Base-by-base conservation (phyloP, 2,329 filamentous ascomycete genomes). In the Fusarium sp. region DNA sequence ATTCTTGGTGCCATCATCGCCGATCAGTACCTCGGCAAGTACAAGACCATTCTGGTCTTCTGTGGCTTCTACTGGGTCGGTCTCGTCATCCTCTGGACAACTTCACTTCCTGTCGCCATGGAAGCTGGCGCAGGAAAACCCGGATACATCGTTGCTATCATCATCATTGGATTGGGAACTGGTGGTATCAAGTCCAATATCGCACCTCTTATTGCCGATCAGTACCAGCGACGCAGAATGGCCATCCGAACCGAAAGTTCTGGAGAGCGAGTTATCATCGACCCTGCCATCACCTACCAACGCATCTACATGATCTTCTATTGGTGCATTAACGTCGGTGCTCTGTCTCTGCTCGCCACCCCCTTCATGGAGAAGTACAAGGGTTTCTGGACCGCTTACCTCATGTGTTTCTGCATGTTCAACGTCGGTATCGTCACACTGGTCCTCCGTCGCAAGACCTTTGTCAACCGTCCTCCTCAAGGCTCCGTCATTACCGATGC, bases 221-320 rank as follows among this genome's bases (percentile, higher is more conserved):
- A 92, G 78, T 89, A 91, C 69, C 70, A 87, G 83, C 76, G 86
- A 76, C 75, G 77, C 46, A 68, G 73, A 57, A 87, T 83, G 80
- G 82, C 80, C 23, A 74, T 88, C 47, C 81, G 79, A 70, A 83
- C 81, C 3, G 77, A 84, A 42, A 76, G 80, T 67, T 77, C 68
- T 8, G 86, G 86, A 38, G 83, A 88, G 76, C 81, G 83, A 81
- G 87, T 92, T 53, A 83, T 92, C 65, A 85, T 91, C 24, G 89
- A 92, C 69, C 89, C 89, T 0, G 82, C 85, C 38, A 81, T 91
- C 54, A 92, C 90, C 2, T 85, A 89, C 64, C 86, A 89, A 72
- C 83, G 88, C 46, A 88, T 92, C 63, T 92, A 91, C 81, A 91
- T 88, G 88, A 85, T 92, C 73, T 92, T 92, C 80, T 92, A 92